Base-by-base conservation (phyloP, 2,329 filamentous ascomycete species). In the Cryoendolithus antarcticus region DNA sequence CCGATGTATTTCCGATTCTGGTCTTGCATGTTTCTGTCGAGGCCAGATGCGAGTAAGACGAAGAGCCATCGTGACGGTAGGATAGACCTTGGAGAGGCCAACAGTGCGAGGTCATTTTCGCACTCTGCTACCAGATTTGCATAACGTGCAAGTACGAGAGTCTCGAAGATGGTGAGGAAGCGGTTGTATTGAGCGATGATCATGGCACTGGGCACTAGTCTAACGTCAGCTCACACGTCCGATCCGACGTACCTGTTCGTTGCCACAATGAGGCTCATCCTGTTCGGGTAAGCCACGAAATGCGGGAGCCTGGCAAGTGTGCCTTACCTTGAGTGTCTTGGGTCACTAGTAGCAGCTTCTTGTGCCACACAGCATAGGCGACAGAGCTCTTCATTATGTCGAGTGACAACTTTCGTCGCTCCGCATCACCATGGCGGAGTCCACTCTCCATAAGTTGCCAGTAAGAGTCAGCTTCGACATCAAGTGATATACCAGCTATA, bases 81-180 rank as follows among this genome's bases (percentile, higher is more conserved):
- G 1, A 52, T 41, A 4, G 61, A 63, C 2, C 48, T 38, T 5
- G 54, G 35, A 0, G 58, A 58, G 28, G 62, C 53, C 1, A 69
- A 44, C 6, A 49, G 51, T n/a, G 62, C 57, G 9, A 70, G 49
- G 37, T 69, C 65, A 11, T 55, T 49, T 21, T 69, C 53, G 37
- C 63, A 66, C 13, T 63, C 66, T 29, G 65, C 49, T 2, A 69
- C 61, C 42, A 70, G 67, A 41, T 70, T 70, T 32, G 64, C 47
- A 43, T 70, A 71, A 15, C 67, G 59, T 30, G 66, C 63, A 12
- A 71, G 56, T 6, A 69, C 60, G 11, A 70, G 62, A 0, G 61
- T 69, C 41, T 70, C 66, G 41, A 66, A 70, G 1, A 70, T 51
- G 4, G 58, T 61, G 32, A 61, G 62, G 39, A 61, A 70, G 27